Percentiles rank a stretch among this genome's conserved stretches.
phyloP scores from a whole-genome alignment of 208 protist species.

The Acanthamoeba culbertsoni region DNA sequence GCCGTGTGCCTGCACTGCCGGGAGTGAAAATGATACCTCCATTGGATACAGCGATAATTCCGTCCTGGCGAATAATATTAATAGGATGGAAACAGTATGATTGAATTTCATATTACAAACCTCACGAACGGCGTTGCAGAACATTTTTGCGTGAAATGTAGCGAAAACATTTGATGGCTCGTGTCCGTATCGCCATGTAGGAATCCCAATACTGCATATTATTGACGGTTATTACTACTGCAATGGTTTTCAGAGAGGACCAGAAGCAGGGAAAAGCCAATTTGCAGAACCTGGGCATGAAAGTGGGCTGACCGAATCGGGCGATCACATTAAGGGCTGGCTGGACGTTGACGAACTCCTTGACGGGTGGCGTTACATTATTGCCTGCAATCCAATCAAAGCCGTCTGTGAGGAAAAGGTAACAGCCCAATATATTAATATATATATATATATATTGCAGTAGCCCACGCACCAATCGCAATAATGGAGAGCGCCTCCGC shows the following conservation, averaged over 20 bases:
- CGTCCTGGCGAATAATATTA: neutral
- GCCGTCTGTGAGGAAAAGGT: no score
- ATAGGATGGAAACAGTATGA: neutral
- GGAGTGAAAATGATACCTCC: slow-evolving; percentile 57
- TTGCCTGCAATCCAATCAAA: no score
- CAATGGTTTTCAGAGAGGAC: neutral
- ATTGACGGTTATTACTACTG: neutral
- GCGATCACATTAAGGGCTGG: neutral
- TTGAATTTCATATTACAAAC: neutral
- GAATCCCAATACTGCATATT: slow-evolving; percentile 24
- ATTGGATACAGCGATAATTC: slow-evolving; percentile 32
- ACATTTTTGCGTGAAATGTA: slow-evolving; percentile 51
- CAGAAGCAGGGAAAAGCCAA: neutral
- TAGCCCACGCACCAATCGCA: neutral
- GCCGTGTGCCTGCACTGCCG: slow-evolving; percentile 12
- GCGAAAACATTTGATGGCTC: slow-evolving; percentile 48
- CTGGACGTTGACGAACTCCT: neutral
- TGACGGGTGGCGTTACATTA: neutral
- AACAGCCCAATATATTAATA: no score
- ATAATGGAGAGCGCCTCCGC: slow-evolving; percentile 12
- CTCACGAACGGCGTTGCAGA: slow-evolving; percentile 26
- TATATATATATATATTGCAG: no score
- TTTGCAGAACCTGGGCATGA: neutral
- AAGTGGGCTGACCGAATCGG: neutral
- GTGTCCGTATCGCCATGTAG: slow-evolving; percentile 40